A percentile compares a stretch with the other conserved stretches of the same genome.
Conservation (phyloP, 2,329 filamentous ascomycete genomes). For the Aspergillus brunneoviolaceus region DNA sequence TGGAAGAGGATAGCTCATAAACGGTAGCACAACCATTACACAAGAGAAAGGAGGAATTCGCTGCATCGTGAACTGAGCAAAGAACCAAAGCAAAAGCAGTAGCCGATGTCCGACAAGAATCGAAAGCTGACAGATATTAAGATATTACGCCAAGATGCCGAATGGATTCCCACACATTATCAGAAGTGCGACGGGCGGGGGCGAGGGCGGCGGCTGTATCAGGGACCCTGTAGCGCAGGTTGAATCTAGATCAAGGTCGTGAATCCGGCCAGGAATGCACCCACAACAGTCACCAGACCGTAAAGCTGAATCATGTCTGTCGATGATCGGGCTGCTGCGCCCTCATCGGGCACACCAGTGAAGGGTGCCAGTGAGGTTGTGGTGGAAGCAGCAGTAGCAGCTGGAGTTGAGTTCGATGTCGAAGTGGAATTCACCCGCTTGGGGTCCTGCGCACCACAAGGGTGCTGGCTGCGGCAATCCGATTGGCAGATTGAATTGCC, state of each 20-base stretch:
- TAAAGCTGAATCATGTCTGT: constrained; percentile 57
- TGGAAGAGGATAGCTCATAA: neutral
- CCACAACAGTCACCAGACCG: constrained; percentile 55
- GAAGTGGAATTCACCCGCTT: constrained; percentile 54
- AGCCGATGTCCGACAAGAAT: neutral
- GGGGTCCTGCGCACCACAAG: constrained; percentile 62
- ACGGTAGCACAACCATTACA: neutral
- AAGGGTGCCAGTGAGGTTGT: constrained; percentile 35
- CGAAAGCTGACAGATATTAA: neutral
- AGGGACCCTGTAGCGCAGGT: neutral
- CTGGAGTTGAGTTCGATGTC: constrained; percentile 35
- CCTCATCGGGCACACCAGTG: constrained; percentile 33
- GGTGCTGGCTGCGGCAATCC: constrained; percentile 54
- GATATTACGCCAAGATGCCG: neutral
- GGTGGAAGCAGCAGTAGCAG: constrained; percentile 36
- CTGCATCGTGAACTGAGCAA: neutral
- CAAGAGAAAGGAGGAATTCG: neutral
- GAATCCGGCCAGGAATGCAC: constrained; percentile 59
- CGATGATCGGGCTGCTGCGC: constrained; percentile 34
- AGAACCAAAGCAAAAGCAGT: neutral
- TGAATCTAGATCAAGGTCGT: constrained; percentile 50
- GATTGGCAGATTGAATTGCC: constrained; percentile 50
- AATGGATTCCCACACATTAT: neutral
- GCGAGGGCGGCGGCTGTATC: neutral
- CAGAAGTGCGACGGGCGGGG: neutral